A percentile compares a stretch with the other conserved stretches of the same genome.
These are phyloP conservation scores for Trichophyton benhamiae DNA, from an alignment of 2,329 filamentous ascomycete genomes.

Conservation along the genomic window DNA sequence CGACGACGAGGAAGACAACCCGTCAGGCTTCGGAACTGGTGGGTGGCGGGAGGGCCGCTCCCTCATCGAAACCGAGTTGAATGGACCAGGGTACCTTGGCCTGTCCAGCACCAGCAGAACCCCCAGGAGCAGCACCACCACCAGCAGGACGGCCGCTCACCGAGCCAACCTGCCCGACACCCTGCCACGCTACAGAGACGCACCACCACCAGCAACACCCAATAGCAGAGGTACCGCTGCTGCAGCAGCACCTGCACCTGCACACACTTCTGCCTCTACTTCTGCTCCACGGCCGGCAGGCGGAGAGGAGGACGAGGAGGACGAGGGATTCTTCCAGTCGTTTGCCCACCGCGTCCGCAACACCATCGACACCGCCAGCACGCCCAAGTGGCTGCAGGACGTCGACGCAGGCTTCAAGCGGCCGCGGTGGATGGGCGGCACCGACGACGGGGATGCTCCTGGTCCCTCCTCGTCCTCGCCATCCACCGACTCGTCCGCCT, in stretches of 20 bases:
- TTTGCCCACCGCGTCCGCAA: constrained; percentile 81
- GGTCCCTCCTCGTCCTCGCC: background rate
- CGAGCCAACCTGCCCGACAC: background rate
- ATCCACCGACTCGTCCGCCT: background rate
- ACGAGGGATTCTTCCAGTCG: constrained; percentile 65
- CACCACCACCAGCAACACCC: background rate
- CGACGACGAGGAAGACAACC: constrained; percentile 39
- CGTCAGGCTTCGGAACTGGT: constrained; percentile 58
- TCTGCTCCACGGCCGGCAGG: background rate
- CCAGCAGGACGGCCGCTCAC: background rate
- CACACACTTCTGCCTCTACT: too few species aligned
- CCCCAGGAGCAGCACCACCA: too few species aligned
- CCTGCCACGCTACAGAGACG: constrained; percentile 1
- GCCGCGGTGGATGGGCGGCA: constrained; percentile 68
- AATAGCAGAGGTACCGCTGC: too few species aligned
- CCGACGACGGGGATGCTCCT: constrained; percentile 29
- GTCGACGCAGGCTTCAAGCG: constrained; percentile 57
- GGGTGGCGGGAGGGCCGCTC: constrained; percentile 86
- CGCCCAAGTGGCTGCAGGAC: constrained; percentile 71
- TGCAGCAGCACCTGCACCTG: too few species aligned
- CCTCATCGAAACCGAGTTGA: constrained; percentile 75
- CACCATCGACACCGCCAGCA: constrained; percentile 71
- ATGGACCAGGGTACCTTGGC: constrained; percentile 43
- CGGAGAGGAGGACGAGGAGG: constrained; percentile 28
- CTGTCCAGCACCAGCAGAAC: constrained; percentile 22